Base-by-base conservation (phyloP, 306 rosid genomes). In the Vachellia collinsii region DNA sequence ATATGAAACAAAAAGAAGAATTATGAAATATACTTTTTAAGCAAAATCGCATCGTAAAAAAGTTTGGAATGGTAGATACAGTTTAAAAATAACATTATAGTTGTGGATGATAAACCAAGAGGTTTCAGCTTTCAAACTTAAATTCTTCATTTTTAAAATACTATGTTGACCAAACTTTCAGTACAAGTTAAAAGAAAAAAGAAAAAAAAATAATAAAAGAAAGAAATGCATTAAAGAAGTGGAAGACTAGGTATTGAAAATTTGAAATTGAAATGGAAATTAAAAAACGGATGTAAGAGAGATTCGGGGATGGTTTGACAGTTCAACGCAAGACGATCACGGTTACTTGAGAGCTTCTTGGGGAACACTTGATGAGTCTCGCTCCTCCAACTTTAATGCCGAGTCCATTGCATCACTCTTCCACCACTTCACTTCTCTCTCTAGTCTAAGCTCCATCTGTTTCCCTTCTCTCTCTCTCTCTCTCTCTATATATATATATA, bases 331-430 rank as follows among this genome's bases (percentile, higher is more conserved):
- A 71, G 77, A 77, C 53, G 19, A 14, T 48, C 70, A 56, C 63
- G 4, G 22, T 14, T 8, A 69, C 44, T 64, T 29, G 34, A 16
- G 19, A 69, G 61, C 65, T 59, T 66, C 44, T 43, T 43, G 34
- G 9, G 41, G 62, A 56, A 64, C 75, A 58, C 59, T 46, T 78
- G 5, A 38, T 82, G 87, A 86, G 89, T 84, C 86, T 77, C 87
- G 87, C 82, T 87, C 83, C 77, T 77, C 93, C 98, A n/a, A 59
- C 64, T 89, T 90, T 88, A 87, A 80, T 84, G 98, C 93, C 97
- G 87, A 88, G 91, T 92, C 90, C 84, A 79, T 81, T 88, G 97
- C 91, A 82, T 80, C 83, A 89, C 77, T 90, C 87, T 65, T 78
- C 70, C 73, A 73, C 84, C 76, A 81, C 83, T 82, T 84, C 68